Evolutionary conservation across 2,329 filamentous ascomycete genomes (phyloP), one percentile per base, ranked within the genome.

Genomic region (Talaromyces funiculosus): DNA sequence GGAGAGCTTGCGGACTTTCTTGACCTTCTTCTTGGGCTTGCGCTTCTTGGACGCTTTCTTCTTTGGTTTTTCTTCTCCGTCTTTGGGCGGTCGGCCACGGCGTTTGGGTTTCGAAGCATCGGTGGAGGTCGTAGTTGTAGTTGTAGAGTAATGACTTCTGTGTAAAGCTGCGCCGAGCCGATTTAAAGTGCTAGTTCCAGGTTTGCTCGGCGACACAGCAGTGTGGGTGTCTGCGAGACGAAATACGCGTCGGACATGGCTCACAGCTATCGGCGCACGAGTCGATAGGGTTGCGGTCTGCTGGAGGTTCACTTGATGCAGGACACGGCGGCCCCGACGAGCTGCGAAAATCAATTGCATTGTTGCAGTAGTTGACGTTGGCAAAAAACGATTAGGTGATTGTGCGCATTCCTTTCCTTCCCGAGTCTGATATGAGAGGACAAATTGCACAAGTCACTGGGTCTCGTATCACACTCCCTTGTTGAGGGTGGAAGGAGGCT

Each of bases 311-410:
- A 74, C 64, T 57, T 66, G 68, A 49, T 67, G 72, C 56, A 74
- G 66, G 56, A 69, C 64, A 63, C 67, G 65, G 56, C 69, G 67
- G 59, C 68, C 69, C 45, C 73, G 70, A 60, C 66, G 67, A 58
- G 68, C 67, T 37, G 43, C 47, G 35, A 72, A 63, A 60, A 68
- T 70, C 24, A 70, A 65, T 67, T 68, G 64, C 74, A 77, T 77
- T 29, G 59, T 62, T 24, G 31, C 38, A 61, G 16, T 31, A 9
- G 26, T 26, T 29, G 26, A 49, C 24, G 35, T 7, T 49, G 8
- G 7, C 2, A 5, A 12, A 24, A 16, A 6, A 6, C 20, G 12
- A 22, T 24, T 24, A 14, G 9, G 26, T 33, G 9, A 1, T 14
- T 33, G n/a, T 20, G 29, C 29, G 18, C 47, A 51, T 33, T 20